These are phyloP conservation scores for Ramaria sp. DNA, from an alignment of 768 basidiomycete genomes.

Conservation along the genomic window DNA sequence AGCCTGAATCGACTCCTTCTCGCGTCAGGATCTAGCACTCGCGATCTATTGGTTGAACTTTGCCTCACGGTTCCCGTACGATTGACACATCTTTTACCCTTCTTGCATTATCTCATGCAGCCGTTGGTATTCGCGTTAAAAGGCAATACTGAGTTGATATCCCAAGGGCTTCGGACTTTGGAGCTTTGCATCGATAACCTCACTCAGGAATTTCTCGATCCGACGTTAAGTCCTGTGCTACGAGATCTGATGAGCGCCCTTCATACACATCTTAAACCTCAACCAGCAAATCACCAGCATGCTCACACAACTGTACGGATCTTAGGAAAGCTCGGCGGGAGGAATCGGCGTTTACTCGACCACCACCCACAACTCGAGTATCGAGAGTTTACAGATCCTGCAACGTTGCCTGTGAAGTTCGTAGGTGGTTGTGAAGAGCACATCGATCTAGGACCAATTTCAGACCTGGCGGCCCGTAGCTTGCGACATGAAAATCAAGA, in stretches of 20 bases:
- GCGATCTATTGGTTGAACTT: constrained; percentile 94
- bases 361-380: constrained; percentile 71
- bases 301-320: constrained; percentile 94
- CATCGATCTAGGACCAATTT: constrained; percentile 57
- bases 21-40: constrained; percentile 63
- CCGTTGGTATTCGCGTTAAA: constrained; percentile 86
- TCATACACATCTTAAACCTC: constrained; percentile 80
- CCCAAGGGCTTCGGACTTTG: constrained; percentile 90
- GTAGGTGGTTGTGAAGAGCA: constrained; percentile 46
- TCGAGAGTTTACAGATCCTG: constrained; percentile 55
- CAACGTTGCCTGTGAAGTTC: constrained; percentile 66
- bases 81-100: constrained; percentile 89
- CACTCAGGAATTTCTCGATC: constrained; percentile 95
- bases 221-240: constrained; percentile 84
- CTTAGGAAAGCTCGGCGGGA: constrained; percentile 89
- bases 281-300: constrained; percentile 80
- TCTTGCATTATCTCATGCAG: constrained; percentile 92
- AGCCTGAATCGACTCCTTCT: constrained; percentile 84
- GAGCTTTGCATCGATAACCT: constrained; percentile 99
- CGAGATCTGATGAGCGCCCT: constrained; percentile 92
- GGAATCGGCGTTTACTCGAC: constrained; percentile 79
- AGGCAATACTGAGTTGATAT: constrained; percentile 80
- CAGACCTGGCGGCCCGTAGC: constrained; percentile 51
- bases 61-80: constrained; percentile 95
- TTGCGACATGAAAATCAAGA: constrained; percentile 34